A percentile compares a stretch with the other conserved stretches of the same genome.
Evolutionary conservation across 768 basidiomycete species (phyloP).

Genomic region (Leccinum barrowsii): DNA sequence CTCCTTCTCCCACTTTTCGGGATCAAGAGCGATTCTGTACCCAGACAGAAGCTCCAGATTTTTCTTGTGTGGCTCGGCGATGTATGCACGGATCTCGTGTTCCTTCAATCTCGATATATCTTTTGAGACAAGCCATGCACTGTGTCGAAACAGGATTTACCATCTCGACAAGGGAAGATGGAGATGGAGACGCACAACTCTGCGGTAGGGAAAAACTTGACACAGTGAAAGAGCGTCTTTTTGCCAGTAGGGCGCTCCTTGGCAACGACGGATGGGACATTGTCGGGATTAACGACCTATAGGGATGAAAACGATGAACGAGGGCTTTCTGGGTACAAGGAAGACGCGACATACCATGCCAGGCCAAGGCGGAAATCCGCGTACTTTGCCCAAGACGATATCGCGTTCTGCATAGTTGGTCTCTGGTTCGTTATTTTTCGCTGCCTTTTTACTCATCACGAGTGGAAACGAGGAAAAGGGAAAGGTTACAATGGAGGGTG

Average conservation of each 20-base stretch:
- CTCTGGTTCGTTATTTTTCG: slow-evolving; percentile 37
- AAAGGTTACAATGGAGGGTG: slow-evolving; percentile 22
- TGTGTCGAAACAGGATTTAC: slow-evolving; percentile 30
- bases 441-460: slow-evolving; percentile 52
- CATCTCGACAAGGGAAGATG: slow-evolving; percentile 8
- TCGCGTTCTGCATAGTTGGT: slow-evolving; percentile 69
- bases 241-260: slow-evolving; percentile 71
- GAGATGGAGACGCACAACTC: slow-evolving; percentile 71
- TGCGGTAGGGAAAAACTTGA: slow-evolving; percentile 89
- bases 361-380: slow-evolving; percentile 95
- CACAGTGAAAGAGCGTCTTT: slow-evolving; percentile 68
- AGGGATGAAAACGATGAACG: slow-evolving; percentile 10
- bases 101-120: slow-evolving; percentile 77
- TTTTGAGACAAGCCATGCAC: slow-evolving; percentile 80
- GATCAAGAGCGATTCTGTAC: slow-evolving; percentile 74
- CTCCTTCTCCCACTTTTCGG: slow-evolving; percentile 61
- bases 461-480: slow-evolving; percentile 11
- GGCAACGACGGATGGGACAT: slow-evolving; percentile 55
- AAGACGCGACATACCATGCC: slow-evolving; percentile 68
- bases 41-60: slow-evolving; percentile 72
- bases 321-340: slow-evolving; percentile 11
- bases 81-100: slow-evolving; percentile 81
- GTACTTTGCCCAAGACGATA: slow-evolving; percentile 87
- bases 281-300: slow-evolving; percentile 78
- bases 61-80: slow-evolving; percentile 74